These are phyloP conservation scores for Fusarium pininemorale DNA, from an alignment of 2,329 filamentous ascomycete genomes.

Conservation along the genomic window DNA sequence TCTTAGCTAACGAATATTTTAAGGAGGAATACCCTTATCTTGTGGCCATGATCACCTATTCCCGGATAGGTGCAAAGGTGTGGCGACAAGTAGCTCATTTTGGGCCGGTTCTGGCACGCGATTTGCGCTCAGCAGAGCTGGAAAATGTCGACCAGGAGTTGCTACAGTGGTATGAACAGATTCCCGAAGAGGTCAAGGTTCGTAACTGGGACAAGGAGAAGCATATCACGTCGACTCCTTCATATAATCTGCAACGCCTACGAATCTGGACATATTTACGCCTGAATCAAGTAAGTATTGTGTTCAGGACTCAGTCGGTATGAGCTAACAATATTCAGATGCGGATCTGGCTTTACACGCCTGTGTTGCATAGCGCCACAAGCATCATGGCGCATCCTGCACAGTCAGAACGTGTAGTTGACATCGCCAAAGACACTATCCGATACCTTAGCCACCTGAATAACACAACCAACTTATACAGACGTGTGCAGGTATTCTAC, in stretches of 20 bases:
- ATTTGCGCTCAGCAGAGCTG: slow-evolving; percentile 78
- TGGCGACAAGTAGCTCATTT: slow-evolving; percentile 82
- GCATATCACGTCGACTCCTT: slow-evolving; percentile 63
- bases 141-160: slow-evolving; percentile 85
- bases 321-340: slow-evolving; percentile 56
- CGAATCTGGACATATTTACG: slow-evolving; percentile 87
- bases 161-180: slow-evolving; percentile 83
- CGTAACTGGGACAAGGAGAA: slow-evolving; percentile 67
- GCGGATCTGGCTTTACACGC: slow-evolving; percentile 87
- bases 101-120: slow-evolving; percentile 67
- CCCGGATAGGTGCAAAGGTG: slow-evolving; percentile 83
- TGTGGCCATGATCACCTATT: slow-evolving; percentile 85
- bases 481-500: slow-evolving; percentile 77
- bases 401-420: slow-evolving; percentile 78
- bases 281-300: slow-evolving; percentile 72
- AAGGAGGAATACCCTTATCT: slow-evolving; percentile 73
- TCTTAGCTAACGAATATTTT: slow-evolving; percentile 22
- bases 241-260: slow-evolving; percentile 75
- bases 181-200: slow-evolving; percentile 69
- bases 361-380: slow-evolving; percentile 83
- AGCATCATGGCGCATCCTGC: slow-evolving; percentile 81
- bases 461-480: slow-evolving; percentile 76
- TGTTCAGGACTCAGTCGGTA: too few species aligned
- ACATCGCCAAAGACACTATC: slow-evolving; percentile 81
- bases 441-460: slow-evolving; percentile 76